Evolutionary conservation across 352 stramenopile genomes (phyloP).

Genomic region (Globisporangium nunn): DNA sequence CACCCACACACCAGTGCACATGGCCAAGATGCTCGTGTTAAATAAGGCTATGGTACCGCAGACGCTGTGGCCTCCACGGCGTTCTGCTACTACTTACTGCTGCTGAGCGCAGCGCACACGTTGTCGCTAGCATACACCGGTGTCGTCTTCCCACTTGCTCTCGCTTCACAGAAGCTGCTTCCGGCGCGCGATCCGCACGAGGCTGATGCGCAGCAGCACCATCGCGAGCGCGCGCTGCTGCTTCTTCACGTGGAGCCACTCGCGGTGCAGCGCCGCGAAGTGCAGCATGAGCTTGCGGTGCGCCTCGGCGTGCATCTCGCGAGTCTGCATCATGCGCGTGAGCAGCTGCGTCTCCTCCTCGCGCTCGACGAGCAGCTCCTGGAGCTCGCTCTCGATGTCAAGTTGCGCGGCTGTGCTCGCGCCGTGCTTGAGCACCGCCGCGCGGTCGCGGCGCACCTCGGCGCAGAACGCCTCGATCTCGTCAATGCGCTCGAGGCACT

Average conservation of each 20-base stretch:
- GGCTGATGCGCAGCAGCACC: constrained; percentile 16
- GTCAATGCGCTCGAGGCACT: constrained; percentile 16
- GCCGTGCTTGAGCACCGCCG: constrained; percentile 12
- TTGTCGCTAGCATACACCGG: background rate
- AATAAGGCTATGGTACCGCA: background rate
- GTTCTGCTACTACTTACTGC: background rate
- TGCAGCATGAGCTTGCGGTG: constrained; percentile 18
- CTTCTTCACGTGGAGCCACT: constrained; percentile 18
- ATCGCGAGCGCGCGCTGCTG: constrained; percentile 16
- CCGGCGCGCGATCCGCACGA: constrained; percentile 14
- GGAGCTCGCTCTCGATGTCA: constrained; percentile 14
- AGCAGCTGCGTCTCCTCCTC: constrained; percentile 16
- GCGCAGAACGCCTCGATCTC: constrained; percentile 15
- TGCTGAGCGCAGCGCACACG: background rate
- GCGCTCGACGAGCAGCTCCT: constrained; percentile 14
- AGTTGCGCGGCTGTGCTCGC: constrained; percentile 1
- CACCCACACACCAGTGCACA: no score
- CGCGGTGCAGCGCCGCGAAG: constrained; percentile 13
- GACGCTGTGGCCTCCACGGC: no score
- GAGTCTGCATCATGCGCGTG: constrained; percentile 19
- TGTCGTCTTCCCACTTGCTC: background rate
- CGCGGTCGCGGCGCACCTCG: constrained; percentile 10
- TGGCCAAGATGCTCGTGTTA: background rate
- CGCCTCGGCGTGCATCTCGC: constrained; percentile 16
- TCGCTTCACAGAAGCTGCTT: constrained; percentile 11